A percentile compares a stretch with the other conserved stretches of the same genome.
Evolutionary conservation across 495 filamentous ascomycete species (phyloP).

Genomic region (Hyaloscypha hepaticicola): DNA sequence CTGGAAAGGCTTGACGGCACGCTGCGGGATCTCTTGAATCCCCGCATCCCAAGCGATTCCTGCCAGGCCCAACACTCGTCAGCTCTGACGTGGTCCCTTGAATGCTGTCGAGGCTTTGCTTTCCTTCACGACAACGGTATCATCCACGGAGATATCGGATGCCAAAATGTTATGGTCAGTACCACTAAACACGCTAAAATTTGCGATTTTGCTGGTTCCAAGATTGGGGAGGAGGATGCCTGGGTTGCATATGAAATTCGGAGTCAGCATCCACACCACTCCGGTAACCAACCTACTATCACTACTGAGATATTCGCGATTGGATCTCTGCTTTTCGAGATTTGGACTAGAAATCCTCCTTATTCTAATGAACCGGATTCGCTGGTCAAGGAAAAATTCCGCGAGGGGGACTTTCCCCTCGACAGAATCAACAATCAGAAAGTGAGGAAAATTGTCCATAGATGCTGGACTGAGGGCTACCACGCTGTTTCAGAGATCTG

Average conservation of each 20-base stretch:
- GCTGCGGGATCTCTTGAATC: background rate
- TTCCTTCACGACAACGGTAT: conserved; percentile 9
- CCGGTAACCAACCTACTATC: background rate
- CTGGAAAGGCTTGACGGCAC: conserved; percentile 2
- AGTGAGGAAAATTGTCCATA: background rate
- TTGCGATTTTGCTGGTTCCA: conserved; percentile 12
- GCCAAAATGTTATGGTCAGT: conserved; percentile 7
- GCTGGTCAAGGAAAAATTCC: conserved; percentile 1
- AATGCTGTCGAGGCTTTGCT: conserved; percentile 5
- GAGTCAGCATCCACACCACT: conserved; percentile 1
- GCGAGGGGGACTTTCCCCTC: background rate
- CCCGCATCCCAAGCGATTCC: no score
- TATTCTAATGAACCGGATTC: background rate
- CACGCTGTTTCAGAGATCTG: conserved; percentile 4
- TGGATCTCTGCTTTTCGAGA: conserved; percentile 7
- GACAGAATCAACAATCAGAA: background rate
- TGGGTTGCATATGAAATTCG: conserved; percentile 6
- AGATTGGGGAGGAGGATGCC: conserved; percentile 5
- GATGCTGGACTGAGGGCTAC: conserved; percentile 4
- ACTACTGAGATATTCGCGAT: conserved; percentile 10
- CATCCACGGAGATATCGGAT: conserved; percentile 11
- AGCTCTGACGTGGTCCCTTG: background rate
- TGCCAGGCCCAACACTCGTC: background rate
- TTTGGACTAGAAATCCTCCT: background rate
- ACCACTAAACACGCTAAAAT: background rate